A percentile compares a stretch with the other conserved stretches of the same genome.
phyloP scores from a whole-genome alignment of 202 grass and related monocot species.

The Hordeum pubiflorum region DNA sequence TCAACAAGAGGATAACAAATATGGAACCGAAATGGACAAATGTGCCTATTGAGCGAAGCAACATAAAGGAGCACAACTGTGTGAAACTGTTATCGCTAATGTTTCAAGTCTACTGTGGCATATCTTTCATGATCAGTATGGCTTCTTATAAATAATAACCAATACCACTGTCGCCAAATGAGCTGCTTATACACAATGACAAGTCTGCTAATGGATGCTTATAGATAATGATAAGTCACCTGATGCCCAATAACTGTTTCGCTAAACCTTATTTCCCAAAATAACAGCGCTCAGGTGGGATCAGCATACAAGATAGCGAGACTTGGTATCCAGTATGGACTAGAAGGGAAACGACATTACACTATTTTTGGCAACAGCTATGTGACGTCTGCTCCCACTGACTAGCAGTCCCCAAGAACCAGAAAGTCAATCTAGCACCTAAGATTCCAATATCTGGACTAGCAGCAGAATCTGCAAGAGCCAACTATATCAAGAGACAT shows the following conservation, averaged over 20 bases:
- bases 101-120: not conserved
- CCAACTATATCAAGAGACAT: not conserved
- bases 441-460: constrained; percentile 28
- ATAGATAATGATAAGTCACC: not conserved
- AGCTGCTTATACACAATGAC: not conserved
- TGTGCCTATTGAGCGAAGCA: not conserved
- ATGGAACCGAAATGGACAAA: not conserved
- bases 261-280: constrained; percentile 21
- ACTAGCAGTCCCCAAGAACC: constrained; percentile 9
- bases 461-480: not conserved
- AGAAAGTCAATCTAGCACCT: constrained; percentile 21
- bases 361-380: constrained; percentile 16
- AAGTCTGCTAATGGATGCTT: not conserved
- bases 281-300: constrained; percentile 2
- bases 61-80: not conserved
- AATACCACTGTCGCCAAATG: not conserved
- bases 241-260: not conserved
- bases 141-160: not conserved
- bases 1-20: not conserved
- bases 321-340: not conserved
- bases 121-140: not conserved
- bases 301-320: not conserved
- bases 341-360: not conserved
- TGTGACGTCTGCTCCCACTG: constrained; percentile 9
- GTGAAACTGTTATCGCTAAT: not conserved